A percentile compares a stretch with the other conserved stretches of the same genome.
Evolutionary conservation across 352 stramenopile species (phyloP).

Genomic region (Phytophthora uliginosa): DNA sequence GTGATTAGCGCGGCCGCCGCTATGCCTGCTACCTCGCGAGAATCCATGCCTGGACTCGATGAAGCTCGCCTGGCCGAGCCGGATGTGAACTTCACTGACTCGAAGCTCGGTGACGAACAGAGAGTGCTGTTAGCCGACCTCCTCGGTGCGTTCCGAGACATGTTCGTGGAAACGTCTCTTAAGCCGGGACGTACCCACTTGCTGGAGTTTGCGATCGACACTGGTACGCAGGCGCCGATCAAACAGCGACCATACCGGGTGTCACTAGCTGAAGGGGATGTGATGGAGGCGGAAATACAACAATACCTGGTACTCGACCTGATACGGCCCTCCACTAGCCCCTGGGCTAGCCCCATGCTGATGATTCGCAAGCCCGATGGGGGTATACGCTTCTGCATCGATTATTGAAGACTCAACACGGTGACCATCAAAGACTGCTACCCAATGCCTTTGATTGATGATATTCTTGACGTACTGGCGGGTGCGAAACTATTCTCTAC

Average conservation of each 20-base stretch:
- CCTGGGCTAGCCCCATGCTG: background rate
- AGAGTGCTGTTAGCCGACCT: background rate
- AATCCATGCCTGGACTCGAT: background rate
- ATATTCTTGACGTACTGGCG: slow-evolving; percentile 13
- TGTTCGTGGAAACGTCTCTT: background rate
- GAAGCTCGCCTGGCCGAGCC: too few relatives aligned
- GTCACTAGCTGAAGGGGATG: too few relatives aligned
- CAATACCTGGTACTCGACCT: too few relatives aligned
- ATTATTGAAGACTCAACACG: slow-evolving; percentile 14
- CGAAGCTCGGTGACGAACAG: background rate
- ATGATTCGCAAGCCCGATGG: background rate
- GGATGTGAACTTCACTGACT: background rate
- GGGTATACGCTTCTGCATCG: slow-evolving; percentile 24
- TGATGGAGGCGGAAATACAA: too few relatives aligned
- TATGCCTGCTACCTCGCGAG: background rate
- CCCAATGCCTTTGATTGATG: slow-evolving; percentile 14
- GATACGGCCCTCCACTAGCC: too few relatives aligned
- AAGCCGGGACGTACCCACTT: background rate
- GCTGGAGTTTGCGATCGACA: too few relatives aligned
- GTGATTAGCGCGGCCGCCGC: background rate
- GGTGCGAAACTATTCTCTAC: slow-evolving; percentile 10
- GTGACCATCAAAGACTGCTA: slow-evolving; percentile 19
- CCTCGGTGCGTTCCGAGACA: background rate
- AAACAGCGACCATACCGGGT: too few relatives aligned
- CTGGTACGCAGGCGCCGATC: too few relatives aligned